A percentile compares a stretch with the other conserved stretches of the same genome.
phyloP scores from a whole-genome alignment of 768 basidiomycete genomes.

The Thelephora aurantiotincta region DNA sequence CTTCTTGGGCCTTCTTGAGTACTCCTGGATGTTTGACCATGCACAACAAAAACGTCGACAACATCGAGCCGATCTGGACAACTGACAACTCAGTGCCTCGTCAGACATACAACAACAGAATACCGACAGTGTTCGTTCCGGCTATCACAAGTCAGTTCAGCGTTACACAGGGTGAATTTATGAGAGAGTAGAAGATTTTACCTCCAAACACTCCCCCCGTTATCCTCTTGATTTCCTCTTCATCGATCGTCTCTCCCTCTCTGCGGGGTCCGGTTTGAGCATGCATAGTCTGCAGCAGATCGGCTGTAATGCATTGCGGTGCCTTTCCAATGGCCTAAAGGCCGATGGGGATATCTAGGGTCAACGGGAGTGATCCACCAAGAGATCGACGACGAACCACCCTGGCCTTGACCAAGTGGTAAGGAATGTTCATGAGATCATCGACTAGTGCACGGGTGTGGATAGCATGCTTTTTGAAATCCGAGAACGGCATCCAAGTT shows the following conservation, averaged over 20 bases:
- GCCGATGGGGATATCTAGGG: too few relatives aligned
- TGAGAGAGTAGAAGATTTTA: conserved; percentile 1
- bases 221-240: conserved; percentile 11
- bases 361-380: too few relatives aligned
- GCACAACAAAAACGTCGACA: conserved; percentile 26
- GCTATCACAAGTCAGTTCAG: conserved; percentile 9
- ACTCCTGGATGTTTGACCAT: conserved; percentile 25
- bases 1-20: conserved; percentile 25
- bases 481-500: conserved; percentile 12
- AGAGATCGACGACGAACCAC: conserved; percentile 5
- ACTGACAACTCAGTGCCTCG: background rate
- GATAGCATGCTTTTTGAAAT: conserved; percentile 11
- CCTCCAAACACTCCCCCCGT: conserved; percentile 12
- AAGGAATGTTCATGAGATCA: conserved; percentile 7
- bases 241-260: conserved; percentile 4
- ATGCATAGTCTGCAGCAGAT: background rate
- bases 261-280: background rate
- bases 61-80: conserved; percentile 23
- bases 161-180: background rate
- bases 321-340: conserved; percentile 11
- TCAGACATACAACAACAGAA: too few relatives aligned
- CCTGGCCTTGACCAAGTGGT: conserved; percentile 8
- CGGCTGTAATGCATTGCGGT: conserved; percentile 1
- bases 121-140: conserved; percentile 12
- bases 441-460: conserved; percentile 5